These are phyloP conservation scores for Bipolaris gigantea DNA, from an alignment of 2,329 filamentous ascomycete genomes.

Conservation along the genomic window DNA sequence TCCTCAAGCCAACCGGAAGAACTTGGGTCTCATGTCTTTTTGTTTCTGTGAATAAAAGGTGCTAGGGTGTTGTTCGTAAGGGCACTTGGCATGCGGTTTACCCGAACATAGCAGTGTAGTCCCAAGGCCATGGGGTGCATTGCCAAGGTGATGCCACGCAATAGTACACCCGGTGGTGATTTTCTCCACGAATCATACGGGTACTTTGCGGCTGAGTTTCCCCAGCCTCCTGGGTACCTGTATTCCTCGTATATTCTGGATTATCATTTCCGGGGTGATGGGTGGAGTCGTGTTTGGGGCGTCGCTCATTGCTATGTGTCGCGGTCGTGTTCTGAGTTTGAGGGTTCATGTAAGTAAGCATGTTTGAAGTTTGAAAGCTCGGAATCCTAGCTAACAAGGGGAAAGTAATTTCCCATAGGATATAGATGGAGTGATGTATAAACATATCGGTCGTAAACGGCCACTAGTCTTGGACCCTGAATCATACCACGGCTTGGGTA, in stretches of 20 bases:
- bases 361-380: neutral
- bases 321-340: neutral
- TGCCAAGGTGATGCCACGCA: conserved; percentile 16
- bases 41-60: conserved; percentile 19
- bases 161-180: neutral
- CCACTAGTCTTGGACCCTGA: neutral
- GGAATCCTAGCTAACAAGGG: neutral
- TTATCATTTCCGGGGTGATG: neutral
- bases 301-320: neutral
- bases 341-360: neutral
- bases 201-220: conserved; percentile 4
- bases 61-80: conserved; percentile 4
- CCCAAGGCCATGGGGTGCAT: neutral
- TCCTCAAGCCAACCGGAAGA: conserved; percentile 7
- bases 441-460: neutral
- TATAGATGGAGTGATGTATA: neutral
- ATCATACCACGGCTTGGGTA: neutral
- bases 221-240: conserved; percentile 1
- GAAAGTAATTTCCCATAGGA: neutral
- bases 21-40: neutral
- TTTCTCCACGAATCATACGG: conserved; percentile 21
- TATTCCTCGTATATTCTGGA: neutral
- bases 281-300: no score
- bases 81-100: conserved; percentile 13
- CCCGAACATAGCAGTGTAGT: neutral